Evolutionary conservation across 2,329 filamentous ascomycete genomes (phyloP).

Genomic region (Neospermospora avenae): DNA sequence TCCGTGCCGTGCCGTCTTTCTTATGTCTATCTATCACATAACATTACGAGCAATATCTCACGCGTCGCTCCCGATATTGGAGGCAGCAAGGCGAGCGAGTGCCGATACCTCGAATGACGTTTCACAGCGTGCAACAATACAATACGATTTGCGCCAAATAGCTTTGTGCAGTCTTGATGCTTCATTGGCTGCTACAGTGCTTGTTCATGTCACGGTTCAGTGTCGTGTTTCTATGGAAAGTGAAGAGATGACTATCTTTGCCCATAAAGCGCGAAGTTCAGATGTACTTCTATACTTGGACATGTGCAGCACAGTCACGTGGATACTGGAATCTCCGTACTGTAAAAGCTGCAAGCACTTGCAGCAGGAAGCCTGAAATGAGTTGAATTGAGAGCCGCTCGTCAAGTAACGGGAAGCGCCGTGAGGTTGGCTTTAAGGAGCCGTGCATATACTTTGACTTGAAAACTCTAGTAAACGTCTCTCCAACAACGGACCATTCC

Average conservation of each 20-base stretch:
- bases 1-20: not conserved
- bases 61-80: slow-evolving; percentile 13
- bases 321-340: too few relatives aligned
- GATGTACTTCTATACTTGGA: too few relatives aligned
- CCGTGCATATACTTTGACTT: too few relatives aligned
- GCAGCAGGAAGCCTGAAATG: too few relatives aligned
- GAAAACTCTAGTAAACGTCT: too few relatives aligned
- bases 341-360: too few relatives aligned
- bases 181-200: not conserved
- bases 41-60: slow-evolving; percentile 14
- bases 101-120: slow-evolving; percentile 3
- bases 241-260: not conserved
- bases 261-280: not conserved
- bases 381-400: too few relatives aligned
- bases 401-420: too few relatives aligned
- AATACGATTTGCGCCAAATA: slow-evolving; percentile 12
- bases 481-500: too few relatives aligned
- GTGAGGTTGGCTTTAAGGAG: too few relatives aligned
- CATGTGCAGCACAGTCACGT: too few relatives aligned
- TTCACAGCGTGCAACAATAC: slow-evolving; percentile 5
- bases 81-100: slow-evolving; percentile 1
- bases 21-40: not conserved
- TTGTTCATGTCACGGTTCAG: not conserved
- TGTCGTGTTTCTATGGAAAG: not conserved
- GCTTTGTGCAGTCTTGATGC: not conserved